These are phyloP conservation scores for Daldinia sp. DNA, from an alignment of 2,329 filamentous ascomycete species.

Conservation along the genomic window DNA sequence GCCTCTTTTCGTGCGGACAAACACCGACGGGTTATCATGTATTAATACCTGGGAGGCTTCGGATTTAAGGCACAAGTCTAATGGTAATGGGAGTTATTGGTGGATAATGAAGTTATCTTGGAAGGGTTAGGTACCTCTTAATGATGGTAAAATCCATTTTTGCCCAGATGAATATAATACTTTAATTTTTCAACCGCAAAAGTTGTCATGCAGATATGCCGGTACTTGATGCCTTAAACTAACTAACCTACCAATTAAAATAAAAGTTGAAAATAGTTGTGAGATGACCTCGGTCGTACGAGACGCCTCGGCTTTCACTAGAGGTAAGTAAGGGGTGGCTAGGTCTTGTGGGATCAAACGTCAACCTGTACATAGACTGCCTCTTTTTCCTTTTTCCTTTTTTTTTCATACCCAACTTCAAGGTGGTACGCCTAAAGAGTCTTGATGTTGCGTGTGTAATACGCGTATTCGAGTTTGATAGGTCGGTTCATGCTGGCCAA, in stretches of 20 bases:
- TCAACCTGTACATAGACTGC: not conserved
- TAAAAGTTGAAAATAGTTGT: not conserved
- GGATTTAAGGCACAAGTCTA: not conserved
- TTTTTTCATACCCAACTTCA: not conserved
- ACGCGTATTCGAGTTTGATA: conserved; percentile 8
- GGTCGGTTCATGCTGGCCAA: conserved; percentile 4
- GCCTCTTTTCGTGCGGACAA: not conserved
- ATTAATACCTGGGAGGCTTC: not conserved
- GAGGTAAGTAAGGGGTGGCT: not conserved
- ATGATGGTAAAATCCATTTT: not conserved
- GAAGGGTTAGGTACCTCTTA: not conserved
- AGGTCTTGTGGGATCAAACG: not conserved
- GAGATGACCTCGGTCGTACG: not conserved
- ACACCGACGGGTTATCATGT: not conserved
- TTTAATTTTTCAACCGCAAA: not conserved
- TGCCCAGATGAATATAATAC: not conserved
- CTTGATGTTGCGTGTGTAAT: conserved; percentile 6
- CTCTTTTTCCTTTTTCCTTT: not conserved
- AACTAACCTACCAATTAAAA: not conserved
- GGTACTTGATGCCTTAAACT: not conserved
- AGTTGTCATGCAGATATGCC: not conserved
- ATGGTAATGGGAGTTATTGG: not conserved
- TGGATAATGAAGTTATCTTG: not conserved
- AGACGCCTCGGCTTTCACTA: not conserved
- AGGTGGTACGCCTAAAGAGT: conserved; percentile 13